These are phyloP conservation scores for Lentithecium fluviatile DNA, from an alignment of 495 filamentous ascomycete genomes.

Conservation along the genomic window DNA sequence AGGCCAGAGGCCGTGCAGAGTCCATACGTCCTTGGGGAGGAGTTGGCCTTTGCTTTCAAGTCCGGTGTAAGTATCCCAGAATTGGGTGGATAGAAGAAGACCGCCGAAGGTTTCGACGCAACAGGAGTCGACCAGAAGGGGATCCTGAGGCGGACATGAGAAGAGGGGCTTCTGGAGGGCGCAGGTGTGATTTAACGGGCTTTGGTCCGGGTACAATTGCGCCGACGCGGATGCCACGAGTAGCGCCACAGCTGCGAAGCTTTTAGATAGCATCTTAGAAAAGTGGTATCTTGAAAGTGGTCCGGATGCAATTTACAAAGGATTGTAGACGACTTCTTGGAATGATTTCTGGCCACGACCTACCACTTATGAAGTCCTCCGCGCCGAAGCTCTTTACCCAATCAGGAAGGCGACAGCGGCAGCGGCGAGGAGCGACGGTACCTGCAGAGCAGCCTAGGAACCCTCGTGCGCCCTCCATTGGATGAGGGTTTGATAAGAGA, in stretches of 20 bases:
- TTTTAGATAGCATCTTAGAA: neutral
- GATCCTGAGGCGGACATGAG: conserved; percentile 49
- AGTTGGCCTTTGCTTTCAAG: conserved; percentile 50
- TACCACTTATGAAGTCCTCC: conserved; percentile 15
- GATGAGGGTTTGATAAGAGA: conserved; percentile 21
- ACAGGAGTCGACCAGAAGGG: conserved; percentile 50
- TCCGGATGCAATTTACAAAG: too few relatives aligned
- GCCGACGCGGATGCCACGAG: neutral
- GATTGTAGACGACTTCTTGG: too few relatives aligned
- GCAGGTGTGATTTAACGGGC: conserved; percentile 48
- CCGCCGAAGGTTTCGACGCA: conserved; percentile 55
- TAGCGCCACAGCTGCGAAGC: neutral
- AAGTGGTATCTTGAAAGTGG: too few relatives aligned
- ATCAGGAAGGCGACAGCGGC: conserved; percentile 24
- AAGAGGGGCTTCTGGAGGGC: conserved; percentile 41
- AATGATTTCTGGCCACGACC: too few relatives aligned
- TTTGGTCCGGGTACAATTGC: conserved; percentile 36
- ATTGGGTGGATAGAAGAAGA: conserved; percentile 52
- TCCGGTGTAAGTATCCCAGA: conserved; percentile 55
- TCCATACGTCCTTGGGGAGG: conserved; percentile 49
- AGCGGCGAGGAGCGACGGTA: conserved; percentile 18
- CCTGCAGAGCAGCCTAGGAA: conserved; percentile 25
- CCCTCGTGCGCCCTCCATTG: conserved; percentile 32
- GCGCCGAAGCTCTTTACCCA: conserved; percentile 29
- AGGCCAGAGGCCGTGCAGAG: conserved; percentile 56